phyloP scores from a whole-genome alignment of 1,284 basidiomycete genomes.

The Marasmius oreades region DNA sequence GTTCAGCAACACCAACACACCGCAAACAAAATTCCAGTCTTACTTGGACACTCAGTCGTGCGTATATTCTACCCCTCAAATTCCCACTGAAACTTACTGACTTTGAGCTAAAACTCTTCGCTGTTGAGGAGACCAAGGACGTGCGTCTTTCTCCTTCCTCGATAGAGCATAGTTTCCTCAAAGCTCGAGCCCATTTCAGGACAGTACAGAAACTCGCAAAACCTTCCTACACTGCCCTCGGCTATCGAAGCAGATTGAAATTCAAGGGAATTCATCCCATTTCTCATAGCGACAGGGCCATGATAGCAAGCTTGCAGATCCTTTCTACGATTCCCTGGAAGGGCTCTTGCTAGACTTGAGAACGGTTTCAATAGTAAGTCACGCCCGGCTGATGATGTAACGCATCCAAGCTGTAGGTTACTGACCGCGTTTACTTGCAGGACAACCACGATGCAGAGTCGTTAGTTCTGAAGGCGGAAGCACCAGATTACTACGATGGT shows the following conservation, averaged over 20 bases:
- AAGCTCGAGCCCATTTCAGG: conserved; percentile 42
- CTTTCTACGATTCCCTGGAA: conserved; percentile 90
- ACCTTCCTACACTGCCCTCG: conserved; percentile 77
- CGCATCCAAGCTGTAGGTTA: conserved; percentile 13
- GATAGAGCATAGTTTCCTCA: not conserved
- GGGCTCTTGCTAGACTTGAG: conserved; percentile 82
- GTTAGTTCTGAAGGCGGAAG: conserved; percentile 85
- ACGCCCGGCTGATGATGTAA: conserved; percentile 14
- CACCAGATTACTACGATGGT: conserved; percentile 90
- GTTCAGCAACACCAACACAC: conserved; percentile 33
- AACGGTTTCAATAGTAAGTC: conserved; percentile 69
- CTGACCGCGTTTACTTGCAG: conserved; percentile 37
- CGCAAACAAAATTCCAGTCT: conserved; percentile 64
- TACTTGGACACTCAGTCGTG: conserved; percentile 75
- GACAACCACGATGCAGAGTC: conserved; percentile 86
- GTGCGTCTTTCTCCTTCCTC: conserved; percentile 47
- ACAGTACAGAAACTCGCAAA: conserved; percentile 78
- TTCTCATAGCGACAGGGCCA: conserved; percentile 47
- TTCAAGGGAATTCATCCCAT: conserved; percentile 14
- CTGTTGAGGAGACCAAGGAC: conserved; percentile 98
- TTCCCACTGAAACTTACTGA: conserved; percentile 14
- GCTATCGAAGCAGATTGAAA: conserved; percentile 82
- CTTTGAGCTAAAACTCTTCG: conserved; percentile 50
- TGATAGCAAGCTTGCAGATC: conserved; percentile 77
- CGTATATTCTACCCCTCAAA: conserved; percentile 32